Conservation (phyloP, 495 filamentous ascomycete genomes). For the Bryoglossum gracile region DNA sequence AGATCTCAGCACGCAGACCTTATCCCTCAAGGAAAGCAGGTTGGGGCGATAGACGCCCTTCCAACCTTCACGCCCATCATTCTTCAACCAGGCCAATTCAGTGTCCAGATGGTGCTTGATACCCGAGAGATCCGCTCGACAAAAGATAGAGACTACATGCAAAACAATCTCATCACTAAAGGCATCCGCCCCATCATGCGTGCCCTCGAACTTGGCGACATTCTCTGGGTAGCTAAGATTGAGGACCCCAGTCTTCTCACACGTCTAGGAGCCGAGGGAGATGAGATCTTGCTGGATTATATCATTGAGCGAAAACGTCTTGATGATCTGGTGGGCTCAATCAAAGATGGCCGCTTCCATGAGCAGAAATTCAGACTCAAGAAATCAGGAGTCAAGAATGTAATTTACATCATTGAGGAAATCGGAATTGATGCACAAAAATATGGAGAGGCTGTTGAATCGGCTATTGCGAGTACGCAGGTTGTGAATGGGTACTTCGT, state of each 20-base stretch:
- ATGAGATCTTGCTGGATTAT: constrained; percentile 73
- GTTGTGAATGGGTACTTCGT: constrained; percentile 79
- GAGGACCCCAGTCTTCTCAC: constrained; percentile 49
- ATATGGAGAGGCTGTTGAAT: constrained; percentile 60
- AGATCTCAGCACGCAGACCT: constrained; percentile 28
- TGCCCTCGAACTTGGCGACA: constrained; percentile 66
- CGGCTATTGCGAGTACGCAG: constrained; percentile 72
- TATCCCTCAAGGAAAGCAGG: constrained; percentile 33
- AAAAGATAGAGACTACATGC: constrained; percentile 71
- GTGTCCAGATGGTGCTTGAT: constrained; percentile 67
- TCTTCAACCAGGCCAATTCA: constrained; percentile 58
- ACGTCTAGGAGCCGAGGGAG: constrained; percentile 54
- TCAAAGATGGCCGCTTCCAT: constrained; percentile 77
- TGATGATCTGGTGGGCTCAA: constrained; percentile 70
- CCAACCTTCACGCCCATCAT: constrained; percentile 52
- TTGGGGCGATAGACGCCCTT: constrained; percentile 29
- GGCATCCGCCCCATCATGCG: constrained; percentile 60
- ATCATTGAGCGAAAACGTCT: constrained; percentile 79
- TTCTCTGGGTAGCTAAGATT: constrained; percentile 73
- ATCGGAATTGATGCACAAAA: constrained; percentile 43
- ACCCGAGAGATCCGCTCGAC: constrained; percentile 71
- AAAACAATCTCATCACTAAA: constrained; percentile 59
- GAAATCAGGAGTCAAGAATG: constrained; percentile 63
- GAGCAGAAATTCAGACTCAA: constrained; percentile 80
- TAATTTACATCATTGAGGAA: constrained; percentile 79